A percentile compares a stretch with the other conserved stretches of the same genome.
Conservation (phyloP, 129 eudicot genomes). For the Pseudognaphalium luteoalbum region DNA sequence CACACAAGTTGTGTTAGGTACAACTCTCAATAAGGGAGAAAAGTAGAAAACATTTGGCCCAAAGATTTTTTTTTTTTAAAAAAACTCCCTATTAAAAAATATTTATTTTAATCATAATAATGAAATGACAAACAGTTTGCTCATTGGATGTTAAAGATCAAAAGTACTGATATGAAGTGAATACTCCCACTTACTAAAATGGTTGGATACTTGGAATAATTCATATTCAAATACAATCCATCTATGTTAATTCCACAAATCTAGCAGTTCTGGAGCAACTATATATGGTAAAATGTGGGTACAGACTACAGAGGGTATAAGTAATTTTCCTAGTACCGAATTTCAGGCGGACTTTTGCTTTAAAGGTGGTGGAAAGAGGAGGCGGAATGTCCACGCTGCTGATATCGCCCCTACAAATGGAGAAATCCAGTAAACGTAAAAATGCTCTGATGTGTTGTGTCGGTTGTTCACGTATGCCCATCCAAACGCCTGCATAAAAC, state of each 20-base stretch:
- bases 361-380: conserved; percentile 54
- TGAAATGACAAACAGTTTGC: too few relatives aligned
- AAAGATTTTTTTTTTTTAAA: too few relatives aligned
- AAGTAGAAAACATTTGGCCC: too few relatives aligned
- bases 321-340: background rate
- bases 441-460: conserved; percentile 72
- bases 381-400: conserved; percentile 66
- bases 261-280: background rate
- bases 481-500: conserved; percentile 59
- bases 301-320: background rate
- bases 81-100: too few relatives aligned
- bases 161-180: background rate
- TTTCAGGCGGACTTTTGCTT: conserved; percentile 50
- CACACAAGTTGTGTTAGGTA: too few relatives aligned
- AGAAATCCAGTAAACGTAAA: conserved; percentile 70
- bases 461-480: conserved; percentile 69
- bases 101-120: too few relatives aligned
- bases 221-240: too few relatives aligned
- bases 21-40: too few relatives aligned
- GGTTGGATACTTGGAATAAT: background rate
- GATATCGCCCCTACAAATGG: conserved; percentile 68
- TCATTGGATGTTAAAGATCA: too few relatives aligned
- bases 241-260: background rate
- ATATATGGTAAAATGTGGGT: conserved; percentile 8
- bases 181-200: background rate